These are phyloP conservation scores for Tetrastigma voinierianum DNA, from an alignment of 164 flowering plant species.

Conservation along the genomic window DNA sequence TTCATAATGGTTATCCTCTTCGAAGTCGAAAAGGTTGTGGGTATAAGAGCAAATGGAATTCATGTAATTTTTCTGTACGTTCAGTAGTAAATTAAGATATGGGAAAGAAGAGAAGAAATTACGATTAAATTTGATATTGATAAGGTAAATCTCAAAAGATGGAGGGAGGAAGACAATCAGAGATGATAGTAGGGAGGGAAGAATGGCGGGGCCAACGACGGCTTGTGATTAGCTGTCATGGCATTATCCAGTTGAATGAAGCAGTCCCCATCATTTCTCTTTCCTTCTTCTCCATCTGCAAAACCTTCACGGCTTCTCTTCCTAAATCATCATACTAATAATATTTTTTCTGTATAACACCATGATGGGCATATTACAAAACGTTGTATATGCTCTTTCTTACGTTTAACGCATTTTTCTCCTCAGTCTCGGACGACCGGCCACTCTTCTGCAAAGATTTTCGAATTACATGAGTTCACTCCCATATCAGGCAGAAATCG, in stretches of 20 bases:
- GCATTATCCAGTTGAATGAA: slow-evolving; percentile 30
- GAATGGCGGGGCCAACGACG: slow-evolving; percentile 37
- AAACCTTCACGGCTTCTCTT: background rate
- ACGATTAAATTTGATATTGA: no score
- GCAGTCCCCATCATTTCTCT: slow-evolving; percentile 22
- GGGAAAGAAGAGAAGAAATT: no score
- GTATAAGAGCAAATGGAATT: background rate
- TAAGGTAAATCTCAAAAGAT: background rate
- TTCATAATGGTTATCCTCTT: no score
- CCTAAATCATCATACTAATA: slow-evolving; percentile 4
- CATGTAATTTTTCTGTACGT: background rate
- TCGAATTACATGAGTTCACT: slow-evolving; percentile 70
- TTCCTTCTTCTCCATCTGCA: slow-evolving; percentile 1
- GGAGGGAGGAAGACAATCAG: background rate
- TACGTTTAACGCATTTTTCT: slow-evolving; percentile 13
- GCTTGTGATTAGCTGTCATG: slow-evolving; percentile 49
- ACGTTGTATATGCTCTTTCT: slow-evolving; percentile 1
- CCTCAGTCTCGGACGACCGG: slow-evolving; percentile 44
- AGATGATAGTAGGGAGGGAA: background rate
- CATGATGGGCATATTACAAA: slow-evolving; percentile 5
- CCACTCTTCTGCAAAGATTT: slow-evolving; percentile 78
- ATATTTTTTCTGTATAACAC: background rate
- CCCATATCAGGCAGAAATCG: slow-evolving; percentile 65
- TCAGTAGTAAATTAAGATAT: no score
- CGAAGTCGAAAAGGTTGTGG: background rate